These are phyloP conservation scores for Collybia sp. DNA, from an alignment of 768 basidiomycete species.

Conservation along the genomic window DNA sequence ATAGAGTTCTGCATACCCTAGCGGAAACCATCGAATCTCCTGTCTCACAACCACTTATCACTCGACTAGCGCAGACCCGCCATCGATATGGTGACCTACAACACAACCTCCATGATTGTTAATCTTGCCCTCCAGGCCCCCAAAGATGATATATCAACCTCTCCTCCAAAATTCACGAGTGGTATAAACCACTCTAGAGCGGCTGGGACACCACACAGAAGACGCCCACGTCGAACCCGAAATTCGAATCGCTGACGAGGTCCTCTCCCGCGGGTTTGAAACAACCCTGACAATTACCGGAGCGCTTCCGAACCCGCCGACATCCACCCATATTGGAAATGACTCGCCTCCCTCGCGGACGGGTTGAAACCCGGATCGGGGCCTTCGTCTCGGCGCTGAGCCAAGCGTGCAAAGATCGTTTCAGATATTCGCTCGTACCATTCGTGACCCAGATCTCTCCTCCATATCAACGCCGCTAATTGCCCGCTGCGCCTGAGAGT, in stretches of 20 bases:
- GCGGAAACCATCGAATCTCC: conserved; percentile 3
- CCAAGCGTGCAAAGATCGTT: conserved; percentile 38
- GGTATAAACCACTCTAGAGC: conserved; percentile 47
- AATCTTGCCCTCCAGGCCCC: conserved; percentile 61
- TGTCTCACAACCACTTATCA: conserved; percentile 34
- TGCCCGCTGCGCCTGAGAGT: conserved; percentile 3
- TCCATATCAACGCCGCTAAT: conserved; percentile 7
- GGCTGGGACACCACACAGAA: conserved; percentile 71
- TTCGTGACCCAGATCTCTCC: conserved; percentile 38
- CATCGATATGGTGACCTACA: conserved; percentile 60
- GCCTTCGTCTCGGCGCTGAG: conserved; percentile 54
- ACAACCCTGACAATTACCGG: conserved; percentile 60
- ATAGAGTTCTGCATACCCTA: too few species aligned
- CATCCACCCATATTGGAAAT: conserved; percentile 1
- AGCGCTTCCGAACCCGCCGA: conserved; percentile 23
- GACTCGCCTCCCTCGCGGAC: conserved; percentile 16
- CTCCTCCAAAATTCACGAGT: conserved; percentile 23
- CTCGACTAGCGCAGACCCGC: conserved; percentile 36
- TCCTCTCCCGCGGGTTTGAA: conserved; percentile 62
- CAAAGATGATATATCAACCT: conserved; percentile 25
- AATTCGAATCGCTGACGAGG: conserved; percentile 72
- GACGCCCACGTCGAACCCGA: conserved; percentile 81
- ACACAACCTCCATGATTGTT: conserved; percentile 61
- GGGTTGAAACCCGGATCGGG: conserved; percentile 45
- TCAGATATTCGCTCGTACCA: conserved; percentile 39